Conservation (phyloP, 768 basidiomycete genomes). For the Lentinus tigrinus region DNA sequence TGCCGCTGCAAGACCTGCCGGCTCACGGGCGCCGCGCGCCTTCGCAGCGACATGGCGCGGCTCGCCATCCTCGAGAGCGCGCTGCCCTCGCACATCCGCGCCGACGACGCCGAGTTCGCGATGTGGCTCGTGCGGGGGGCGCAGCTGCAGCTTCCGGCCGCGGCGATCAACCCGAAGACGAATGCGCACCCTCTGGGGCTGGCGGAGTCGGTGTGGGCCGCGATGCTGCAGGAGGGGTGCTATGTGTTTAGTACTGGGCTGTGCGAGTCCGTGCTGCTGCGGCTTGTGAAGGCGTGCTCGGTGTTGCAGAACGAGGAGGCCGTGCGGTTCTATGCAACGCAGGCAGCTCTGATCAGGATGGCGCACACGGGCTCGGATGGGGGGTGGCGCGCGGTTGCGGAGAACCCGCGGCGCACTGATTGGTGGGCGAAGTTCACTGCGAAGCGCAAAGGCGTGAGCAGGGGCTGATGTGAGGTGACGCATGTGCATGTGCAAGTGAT, state of each 20-base stretch:
- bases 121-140: not conserved
- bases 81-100: not conserved
- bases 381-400: not conserved
- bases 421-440: slow-evolving; percentile 1
- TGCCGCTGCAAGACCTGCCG: not conserved
- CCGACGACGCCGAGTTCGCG: not conserved
- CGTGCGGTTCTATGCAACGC: not conserved
- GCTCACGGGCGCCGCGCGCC: not conserved
- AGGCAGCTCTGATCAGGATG: not conserved
- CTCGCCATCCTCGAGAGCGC: not conserved
- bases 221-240: not conserved
- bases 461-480: too few species aligned
- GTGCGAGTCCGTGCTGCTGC: not conserved
- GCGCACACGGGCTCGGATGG: not conserved
- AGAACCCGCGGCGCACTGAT: not conserved
- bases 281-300: not conserved
- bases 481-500: too few species aligned
- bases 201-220: not conserved
- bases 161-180: too few species aligned
- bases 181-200: not conserved
- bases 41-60: too few species aligned
- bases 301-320: not conserved
- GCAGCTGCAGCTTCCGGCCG: not conserved
- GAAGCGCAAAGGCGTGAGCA: too few species aligned
- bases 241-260: not conserved